Evolutionary conservation across 2,329 filamentous ascomycete genomes (phyloP), one percentile per base, ranked within the genome.

Genomic region (Diaporthe nobilis): DNA sequence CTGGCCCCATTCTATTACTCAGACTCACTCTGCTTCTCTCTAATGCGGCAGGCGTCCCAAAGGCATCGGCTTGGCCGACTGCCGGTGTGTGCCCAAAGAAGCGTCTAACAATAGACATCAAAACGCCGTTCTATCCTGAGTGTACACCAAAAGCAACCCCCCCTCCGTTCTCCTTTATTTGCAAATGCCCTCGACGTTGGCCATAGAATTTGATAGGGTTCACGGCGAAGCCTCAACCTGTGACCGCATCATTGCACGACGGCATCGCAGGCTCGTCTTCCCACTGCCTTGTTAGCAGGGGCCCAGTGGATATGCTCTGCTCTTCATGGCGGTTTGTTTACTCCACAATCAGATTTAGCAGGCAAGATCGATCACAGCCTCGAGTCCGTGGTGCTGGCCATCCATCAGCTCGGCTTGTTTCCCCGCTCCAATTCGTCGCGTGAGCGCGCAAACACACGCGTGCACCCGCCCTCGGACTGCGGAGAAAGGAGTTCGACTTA

Each of bases 311-410:
- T 12, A 31, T 20, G 12, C 25, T 37, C 39, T 4, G 47, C 25
- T 31, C 37, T 53, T 25, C 13, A 49, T 55, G 31, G 58, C 39
- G 10, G 10, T 4, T 22, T 47, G n/a, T 8, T 12, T 65, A 42
- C 34, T 42, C 65, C 9, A 49, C 55, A 55, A 42, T 42, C 65
- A 70, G n/a, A 25, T 28, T 8, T 31, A 55, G 65, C 49, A 47
- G 58, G n/a, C 17, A 39, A 65, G 4, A 25, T 73, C 34, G 51
- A 34, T 76, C 75, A 76, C 37, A 76, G 53, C 72, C 67, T 76
- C 60, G 72, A 72, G 58, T 67, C 65, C 10, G 75, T 75, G 75
- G 51, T 47, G 53, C 67, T 76, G 72, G 25, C 34, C 60, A 60
- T 34, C 28, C 51, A 71, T 76, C 75, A 76, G 75, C 67, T 51